A percentile compares a stretch with the other conserved stretches of the same genome.
These are phyloP conservation scores for Tremella fuciformis DNA, from an alignment of 768 basidiomycete genomes.

Conservation along the genomic window DNA sequence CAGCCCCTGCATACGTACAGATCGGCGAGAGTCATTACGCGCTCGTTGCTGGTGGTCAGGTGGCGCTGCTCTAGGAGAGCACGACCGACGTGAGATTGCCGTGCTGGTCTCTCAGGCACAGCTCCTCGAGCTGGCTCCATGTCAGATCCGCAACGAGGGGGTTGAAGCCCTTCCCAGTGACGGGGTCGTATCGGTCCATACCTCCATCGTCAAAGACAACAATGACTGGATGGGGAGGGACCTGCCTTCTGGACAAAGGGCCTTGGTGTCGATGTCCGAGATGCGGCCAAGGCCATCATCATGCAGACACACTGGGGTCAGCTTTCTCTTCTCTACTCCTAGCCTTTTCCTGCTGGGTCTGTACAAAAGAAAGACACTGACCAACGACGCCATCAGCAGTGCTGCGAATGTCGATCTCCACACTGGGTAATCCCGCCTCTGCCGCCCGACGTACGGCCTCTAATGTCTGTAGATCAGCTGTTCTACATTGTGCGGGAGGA, in stretches of 20 bases:
- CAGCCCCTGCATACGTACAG: not conserved
- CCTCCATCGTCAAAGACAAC: no score
- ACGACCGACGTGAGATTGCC: slow-evolving; percentile 1
- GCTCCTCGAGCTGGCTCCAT: not conserved
- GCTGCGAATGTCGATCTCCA: slow-evolving; percentile 1
- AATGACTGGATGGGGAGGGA: no score
- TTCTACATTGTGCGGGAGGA: no score
- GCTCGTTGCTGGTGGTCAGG: not conserved
- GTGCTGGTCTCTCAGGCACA: slow-evolving; percentile 4
- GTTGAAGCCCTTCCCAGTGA: slow-evolving; percentile 4
- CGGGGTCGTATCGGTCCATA: slow-evolving; percentile 1
- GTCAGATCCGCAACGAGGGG: not conserved
- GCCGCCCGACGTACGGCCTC: not conserved
- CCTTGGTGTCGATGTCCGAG: not conserved
- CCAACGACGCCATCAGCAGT: not conserved
- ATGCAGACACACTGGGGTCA: slow-evolving; percentile 8
- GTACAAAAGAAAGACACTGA: no score
- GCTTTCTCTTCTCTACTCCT: no score
- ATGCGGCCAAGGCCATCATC: slow-evolving; percentile 10
- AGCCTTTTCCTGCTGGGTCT: no score
- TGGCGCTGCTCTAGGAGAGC: not conserved
- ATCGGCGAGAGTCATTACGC: not conserved
- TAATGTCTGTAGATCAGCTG: not conserved
- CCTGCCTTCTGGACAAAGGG: no score
- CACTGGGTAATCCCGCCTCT: not conserved